These are phyloP conservation scores for Xylaria nigripes DNA, from an alignment of 495 filamentous ascomycete genomes.

Conservation along the genomic window DNA sequence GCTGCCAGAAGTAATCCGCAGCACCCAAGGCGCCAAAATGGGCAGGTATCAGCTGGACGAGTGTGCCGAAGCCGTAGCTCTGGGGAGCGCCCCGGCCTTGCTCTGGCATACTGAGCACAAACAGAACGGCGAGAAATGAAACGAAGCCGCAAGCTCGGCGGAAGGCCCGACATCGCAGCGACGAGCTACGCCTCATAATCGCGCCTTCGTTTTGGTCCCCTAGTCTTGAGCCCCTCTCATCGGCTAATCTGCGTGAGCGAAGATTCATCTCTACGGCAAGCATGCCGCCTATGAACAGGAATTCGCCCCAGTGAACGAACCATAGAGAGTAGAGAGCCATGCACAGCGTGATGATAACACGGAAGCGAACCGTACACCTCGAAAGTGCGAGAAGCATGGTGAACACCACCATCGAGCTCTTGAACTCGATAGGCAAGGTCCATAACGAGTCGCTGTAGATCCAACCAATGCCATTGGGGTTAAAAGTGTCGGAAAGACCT, in stretches of 20 bases:
- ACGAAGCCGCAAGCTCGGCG: not conserved
- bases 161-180: not conserved
- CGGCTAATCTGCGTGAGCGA: not conserved
- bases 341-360: conserved; percentile 12
- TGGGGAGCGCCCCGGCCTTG: not conserved
- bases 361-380: conserved; percentile 19
- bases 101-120: conserved; percentile 15
- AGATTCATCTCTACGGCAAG: conserved; percentile 5
- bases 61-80: conserved; percentile 28
- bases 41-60: conserved; percentile 37
- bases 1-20: conserved; percentile 42
- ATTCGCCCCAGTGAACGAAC: conserved; percentile 9
- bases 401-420: conserved; percentile 39
- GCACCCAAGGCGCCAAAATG: conserved; percentile 44
- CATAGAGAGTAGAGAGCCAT: conserved; percentile 6
- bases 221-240: not conserved
- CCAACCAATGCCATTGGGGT: not conserved
- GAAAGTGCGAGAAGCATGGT: conserved; percentile 37
- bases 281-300: conserved; percentile 11
- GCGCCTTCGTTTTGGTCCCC: not conserved
- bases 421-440: conserved; percentile 37
- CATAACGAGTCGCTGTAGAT: conserved; percentile 34
- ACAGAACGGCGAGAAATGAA: conserved; percentile 1
- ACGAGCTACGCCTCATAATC: not conserved
- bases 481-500: not conserved